These are phyloP conservation scores for Tuber melanosporum DNA, from an alignment of 495 filamentous ascomycete genomes.

Conservation along the genomic window DNA sequence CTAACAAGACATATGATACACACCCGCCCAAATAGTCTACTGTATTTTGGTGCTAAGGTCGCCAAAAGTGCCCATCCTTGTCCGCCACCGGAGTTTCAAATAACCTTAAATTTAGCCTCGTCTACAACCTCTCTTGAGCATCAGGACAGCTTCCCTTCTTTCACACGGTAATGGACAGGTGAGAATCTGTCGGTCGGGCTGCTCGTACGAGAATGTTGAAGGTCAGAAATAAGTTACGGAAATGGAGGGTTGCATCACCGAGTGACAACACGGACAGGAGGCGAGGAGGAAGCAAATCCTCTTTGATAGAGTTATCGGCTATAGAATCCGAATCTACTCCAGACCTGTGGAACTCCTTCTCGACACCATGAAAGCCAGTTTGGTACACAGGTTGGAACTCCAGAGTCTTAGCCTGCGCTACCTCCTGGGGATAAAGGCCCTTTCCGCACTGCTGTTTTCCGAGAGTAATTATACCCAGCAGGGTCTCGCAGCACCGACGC, in stretches of 20 bases:
- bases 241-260: not conserved
- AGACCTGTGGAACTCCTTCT: not conserved
- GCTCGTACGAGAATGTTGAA: not conserved
- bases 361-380: not conserved
- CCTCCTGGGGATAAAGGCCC: not conserved
- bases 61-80: not conserved
- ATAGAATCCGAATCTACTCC: not conserved
- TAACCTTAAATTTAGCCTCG: not conserved
- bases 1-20: no score
- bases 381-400: slow-evolving; percentile 1
- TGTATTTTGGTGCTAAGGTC: not conserved
- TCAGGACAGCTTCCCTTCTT: not conserved
- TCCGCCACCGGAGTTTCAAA: not conserved
- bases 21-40: no score
- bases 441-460: not conserved
- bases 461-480: slow-evolving; percentile 17
- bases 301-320: not conserved
- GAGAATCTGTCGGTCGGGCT: no score
- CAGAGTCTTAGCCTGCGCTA: not conserved
- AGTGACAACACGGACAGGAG: not conserved
- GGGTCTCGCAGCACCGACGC: slow-evolving; percentile 9
- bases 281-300: not conserved
- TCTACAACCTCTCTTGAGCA: not conserved
- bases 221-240: not conserved
- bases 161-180: no score